Evolutionary conservation across 1,284 basidiomycete genomes (phyloP).

Genomic region (Sanguinoderma infundibulare): DNA sequence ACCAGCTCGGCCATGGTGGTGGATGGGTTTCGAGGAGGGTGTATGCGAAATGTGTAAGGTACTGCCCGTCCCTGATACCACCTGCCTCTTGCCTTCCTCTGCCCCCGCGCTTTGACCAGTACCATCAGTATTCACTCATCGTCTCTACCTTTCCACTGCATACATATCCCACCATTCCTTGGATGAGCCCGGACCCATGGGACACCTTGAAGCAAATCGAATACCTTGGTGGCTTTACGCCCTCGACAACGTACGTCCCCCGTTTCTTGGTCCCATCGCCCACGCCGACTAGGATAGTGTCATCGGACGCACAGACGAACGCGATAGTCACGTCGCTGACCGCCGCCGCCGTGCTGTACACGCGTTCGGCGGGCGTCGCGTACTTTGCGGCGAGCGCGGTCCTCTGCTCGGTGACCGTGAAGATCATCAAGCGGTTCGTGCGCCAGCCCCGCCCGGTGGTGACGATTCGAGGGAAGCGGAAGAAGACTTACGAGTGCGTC

Average conservation of each 20-base stretch:
- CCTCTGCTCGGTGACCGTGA: constrained; percentile 66
- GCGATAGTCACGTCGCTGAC: constrained; percentile 61
- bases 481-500: constrained; percentile 67
- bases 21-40: too few species aligned
- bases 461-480: constrained; percentile 41
- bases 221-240: constrained; percentile 21
- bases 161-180: neutral
- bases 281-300: neutral
- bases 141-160: neutral
- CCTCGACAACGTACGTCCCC: constrained; percentile 18
- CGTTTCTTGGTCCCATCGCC: neutral
- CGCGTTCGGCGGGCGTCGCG: constrained; percentile 67
- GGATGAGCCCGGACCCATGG: too few species aligned
- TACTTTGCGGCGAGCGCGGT: constrained; percentile 75
- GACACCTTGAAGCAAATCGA: neutral
- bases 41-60: too few species aligned
- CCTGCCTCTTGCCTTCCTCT: too few species aligned
- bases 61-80: too few species aligned
- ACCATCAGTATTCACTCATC: too few species aligned
- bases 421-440: constrained; percentile 68
- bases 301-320: constrained; percentile 38
- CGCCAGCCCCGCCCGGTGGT: constrained; percentile 73
- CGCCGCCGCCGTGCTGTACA: constrained; percentile 61
- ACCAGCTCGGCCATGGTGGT: too few species aligned
- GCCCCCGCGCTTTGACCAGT: too few species aligned